Evolutionary conservation across 495 filamentous ascomycete genomes (phyloP).

Genomic region (Hypoxylon lenormandii): DNA sequence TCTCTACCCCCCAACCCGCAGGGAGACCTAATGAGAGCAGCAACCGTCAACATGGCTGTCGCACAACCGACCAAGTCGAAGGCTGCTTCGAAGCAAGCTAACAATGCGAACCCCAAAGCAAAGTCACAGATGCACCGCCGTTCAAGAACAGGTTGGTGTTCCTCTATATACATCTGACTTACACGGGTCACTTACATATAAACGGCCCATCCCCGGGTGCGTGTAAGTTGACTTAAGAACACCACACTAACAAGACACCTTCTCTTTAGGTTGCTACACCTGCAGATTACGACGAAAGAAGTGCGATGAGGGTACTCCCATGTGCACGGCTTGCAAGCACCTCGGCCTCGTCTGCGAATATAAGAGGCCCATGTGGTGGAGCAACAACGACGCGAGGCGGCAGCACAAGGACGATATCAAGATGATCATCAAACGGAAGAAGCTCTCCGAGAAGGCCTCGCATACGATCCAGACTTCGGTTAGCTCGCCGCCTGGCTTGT

Average conservation of each 20-base stretch:
- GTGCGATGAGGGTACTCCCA: constrained; percentile 91
- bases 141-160: constrained; percentile 85
- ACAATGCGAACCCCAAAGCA: constrained; percentile 68
- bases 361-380: constrained; percentile 97
- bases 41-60: constrained; percentile 69
- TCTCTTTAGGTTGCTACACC: constrained; percentile 86
- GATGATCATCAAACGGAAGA: constrained; percentile 95
- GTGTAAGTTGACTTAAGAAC: constrained; percentile 39
- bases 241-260: constrained; percentile 38
- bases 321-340: constrained; percentile 89
- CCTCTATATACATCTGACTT: constrained; percentile 35
- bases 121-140: constrained; percentile 88
- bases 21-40: constrained; percentile 63
- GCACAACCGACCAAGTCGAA: constrained; percentile 67
- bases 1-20: constrained; percentile 68
- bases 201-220: constrained; percentile 24
- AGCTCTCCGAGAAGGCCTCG: constrained; percentile 84
- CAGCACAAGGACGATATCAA: constrained; percentile 95
- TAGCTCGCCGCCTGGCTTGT: constrained; percentile 79
- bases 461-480: constrained; percentile 66
- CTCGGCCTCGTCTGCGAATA: constrained; percentile 91
- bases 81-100: constrained; percentile 63
- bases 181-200: constrained; percentile 51
- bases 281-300: constrained; percentile 96
- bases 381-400: constrained; percentile 83